Conservation (phyloP, 768 basidiomycete genomes). For the Naganishia friedmannii region DNA sequence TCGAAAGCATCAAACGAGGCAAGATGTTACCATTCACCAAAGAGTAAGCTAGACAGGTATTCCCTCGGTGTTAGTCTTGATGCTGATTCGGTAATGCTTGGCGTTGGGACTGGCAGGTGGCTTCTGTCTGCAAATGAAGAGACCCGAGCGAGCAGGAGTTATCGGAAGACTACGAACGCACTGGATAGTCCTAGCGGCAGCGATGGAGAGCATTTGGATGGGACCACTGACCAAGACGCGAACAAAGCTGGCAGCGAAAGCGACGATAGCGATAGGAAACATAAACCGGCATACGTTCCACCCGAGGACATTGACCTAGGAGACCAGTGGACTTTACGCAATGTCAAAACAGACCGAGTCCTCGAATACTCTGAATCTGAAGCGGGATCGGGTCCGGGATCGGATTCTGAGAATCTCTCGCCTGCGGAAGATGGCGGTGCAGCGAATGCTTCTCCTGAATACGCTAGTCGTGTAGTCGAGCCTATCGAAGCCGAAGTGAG, state of each 20-base stretch:
- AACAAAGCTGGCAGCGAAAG: slow-evolving; percentile 24
- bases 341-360: slow-evolving; percentile 10
- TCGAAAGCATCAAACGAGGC: slow-evolving; percentile 67
- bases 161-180: slow-evolving; percentile 39
- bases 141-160: slow-evolving; percentile 40
- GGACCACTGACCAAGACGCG: slow-evolving; percentile 41
- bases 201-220: slow-evolving; percentile 28
- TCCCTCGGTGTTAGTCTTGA: background rate
- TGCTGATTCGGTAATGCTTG: background rate
- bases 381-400: slow-evolving; percentile 29
- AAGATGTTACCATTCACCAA: slow-evolving; percentile 63
- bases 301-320: slow-evolving; percentile 20
- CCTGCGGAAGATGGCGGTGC: background rate
- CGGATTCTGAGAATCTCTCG: slow-evolving; percentile 22
- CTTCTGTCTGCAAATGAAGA: slow-evolving; percentile 43
- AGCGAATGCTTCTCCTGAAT: slow-evolving; percentile 13
- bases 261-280: slow-evolving; percentile 22
- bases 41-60: slow-evolving; percentile 56
- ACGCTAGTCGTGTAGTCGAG: background rate
- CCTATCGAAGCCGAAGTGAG: background rate
- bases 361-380: slow-evolving; percentile 32
- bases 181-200: slow-evolving; percentile 33
- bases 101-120: slow-evolving; percentile 32
- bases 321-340: slow-evolving; percentile 14
- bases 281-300: slow-evolving; percentile 9